phyloP scores from a whole-genome alignment of 2,329 filamentous ascomycete genomes.

The Colletotrichum tanaceti region DNA sequence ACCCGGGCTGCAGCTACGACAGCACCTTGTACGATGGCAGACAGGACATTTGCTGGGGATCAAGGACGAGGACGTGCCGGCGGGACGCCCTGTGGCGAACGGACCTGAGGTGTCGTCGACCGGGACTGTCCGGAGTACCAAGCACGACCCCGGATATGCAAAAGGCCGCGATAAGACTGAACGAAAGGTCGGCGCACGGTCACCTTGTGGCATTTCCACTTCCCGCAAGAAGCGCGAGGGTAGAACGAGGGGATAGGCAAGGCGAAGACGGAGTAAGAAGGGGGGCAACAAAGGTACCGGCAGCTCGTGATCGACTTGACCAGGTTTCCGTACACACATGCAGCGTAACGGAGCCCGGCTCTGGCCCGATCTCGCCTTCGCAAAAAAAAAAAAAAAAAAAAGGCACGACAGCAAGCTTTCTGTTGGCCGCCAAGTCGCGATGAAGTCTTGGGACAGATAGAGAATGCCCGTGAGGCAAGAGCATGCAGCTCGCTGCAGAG shows the following conservation, averaged over 20 bases:
- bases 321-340: background rate
- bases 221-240: background rate
- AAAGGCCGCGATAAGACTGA: background rate
- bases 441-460: background rate
- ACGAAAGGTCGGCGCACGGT: slow-evolving; percentile 9
- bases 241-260: background rate
- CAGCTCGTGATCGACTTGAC: background rate
- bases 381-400: background rate
- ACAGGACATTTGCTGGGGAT: background rate
- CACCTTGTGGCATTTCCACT: background rate
- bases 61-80: slow-evolving; percentile 3
- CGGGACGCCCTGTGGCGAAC: background rate
- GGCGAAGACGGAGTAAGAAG: background rate
- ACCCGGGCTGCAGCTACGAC: slow-evolving; percentile 3
- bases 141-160: background rate
- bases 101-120: slow-evolving; percentile 7
- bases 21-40: background rate
- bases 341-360: slow-evolving; percentile 1
- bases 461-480: too few relatives aligned
- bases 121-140: background rate
- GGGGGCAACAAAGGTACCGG: background rate
- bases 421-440: too few relatives aligned
- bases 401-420: too few relatives aligned
- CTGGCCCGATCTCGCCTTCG: slow-evolving; percentile 14
- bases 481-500: background rate